Evolutionary conservation across 345 rosid species (phyloP).

Genomic region (Garcia nutans): DNA sequence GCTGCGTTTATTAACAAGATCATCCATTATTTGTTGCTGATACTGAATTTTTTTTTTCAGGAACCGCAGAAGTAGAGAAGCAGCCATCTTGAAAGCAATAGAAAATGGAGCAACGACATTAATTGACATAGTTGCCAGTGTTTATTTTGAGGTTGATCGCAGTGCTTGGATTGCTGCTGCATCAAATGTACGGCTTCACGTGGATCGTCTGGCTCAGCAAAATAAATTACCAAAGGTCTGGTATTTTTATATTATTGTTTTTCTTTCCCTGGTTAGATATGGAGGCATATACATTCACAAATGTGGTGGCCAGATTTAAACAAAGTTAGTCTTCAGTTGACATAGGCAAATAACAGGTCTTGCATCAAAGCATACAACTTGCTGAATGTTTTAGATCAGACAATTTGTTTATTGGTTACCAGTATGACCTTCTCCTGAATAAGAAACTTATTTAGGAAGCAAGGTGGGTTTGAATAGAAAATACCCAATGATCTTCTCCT

Average conservation of each 20-base stretch:
- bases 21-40: not conserved
- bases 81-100: constrained; percentile 58
- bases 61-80: constrained; percentile 76
- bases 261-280: not conserved
- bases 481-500: not conserved
- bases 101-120: constrained; percentile 70
- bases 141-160: constrained; percentile 64
- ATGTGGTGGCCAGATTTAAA: not conserved
- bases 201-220: constrained; percentile 64
- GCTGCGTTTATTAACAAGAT: not conserved
- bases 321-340: not conserved
- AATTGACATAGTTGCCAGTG: constrained; percentile 62
- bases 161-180: constrained; percentile 61
- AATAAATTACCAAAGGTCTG: constrained; percentile 67
- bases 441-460: not conserved
- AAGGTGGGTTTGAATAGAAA: too few relatives aligned
- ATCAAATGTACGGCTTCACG: constrained; percentile 75
- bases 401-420: not conserved
- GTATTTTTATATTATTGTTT: not conserved
- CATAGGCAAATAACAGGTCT: not conserved
- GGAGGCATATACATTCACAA: not conserved
- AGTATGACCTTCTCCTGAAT: too few relatives aligned
- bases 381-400: not conserved
- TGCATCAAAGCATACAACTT: not conserved
- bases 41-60: constrained; percentile 33